These are phyloP conservation scores for Apophysomyces variabilis DNA, from an alignment of 371 early-diverging fungal genomes.

Conservation along the genomic window DNA sequence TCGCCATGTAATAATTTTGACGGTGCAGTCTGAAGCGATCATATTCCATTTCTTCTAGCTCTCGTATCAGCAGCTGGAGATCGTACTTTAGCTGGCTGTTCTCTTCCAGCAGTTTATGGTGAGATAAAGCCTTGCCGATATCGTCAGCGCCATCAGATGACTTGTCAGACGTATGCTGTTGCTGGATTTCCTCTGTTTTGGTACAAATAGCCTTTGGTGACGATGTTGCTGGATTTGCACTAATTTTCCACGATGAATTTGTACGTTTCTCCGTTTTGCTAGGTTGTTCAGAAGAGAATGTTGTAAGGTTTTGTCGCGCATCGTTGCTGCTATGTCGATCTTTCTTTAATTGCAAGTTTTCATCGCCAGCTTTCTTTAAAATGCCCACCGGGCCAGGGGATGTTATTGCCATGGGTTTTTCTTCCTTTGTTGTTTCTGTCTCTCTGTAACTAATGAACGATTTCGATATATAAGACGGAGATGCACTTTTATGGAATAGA, in stretches of 20 bases:
- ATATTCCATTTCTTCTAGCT: neutral
- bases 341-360: neutral
- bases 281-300: neutral
- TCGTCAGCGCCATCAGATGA: neutral
- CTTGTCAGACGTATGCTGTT: neutral
- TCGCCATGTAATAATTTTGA: neutral
- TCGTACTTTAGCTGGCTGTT: neutral
- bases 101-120: neutral
- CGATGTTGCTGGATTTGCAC: neutral
- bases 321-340: neutral
- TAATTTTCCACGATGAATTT: neutral
- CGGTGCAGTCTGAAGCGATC: neutral
- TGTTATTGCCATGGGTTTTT: neutral
- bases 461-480: neutral
- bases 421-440: neutral
- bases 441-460: conserved; percentile 1
- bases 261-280: neutral
- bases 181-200: neutral
- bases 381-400: neutral
- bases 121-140: neutral
- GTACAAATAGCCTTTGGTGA: neutral
- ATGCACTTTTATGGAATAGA: conserved; percentile 14
- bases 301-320: neutral
- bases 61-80: neutral
- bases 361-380: neutral